Evolutionary conservation across 2,329 filamentous ascomycete species (phyloP).

Genomic region (Pseudogymnoascus sp.): DNA sequence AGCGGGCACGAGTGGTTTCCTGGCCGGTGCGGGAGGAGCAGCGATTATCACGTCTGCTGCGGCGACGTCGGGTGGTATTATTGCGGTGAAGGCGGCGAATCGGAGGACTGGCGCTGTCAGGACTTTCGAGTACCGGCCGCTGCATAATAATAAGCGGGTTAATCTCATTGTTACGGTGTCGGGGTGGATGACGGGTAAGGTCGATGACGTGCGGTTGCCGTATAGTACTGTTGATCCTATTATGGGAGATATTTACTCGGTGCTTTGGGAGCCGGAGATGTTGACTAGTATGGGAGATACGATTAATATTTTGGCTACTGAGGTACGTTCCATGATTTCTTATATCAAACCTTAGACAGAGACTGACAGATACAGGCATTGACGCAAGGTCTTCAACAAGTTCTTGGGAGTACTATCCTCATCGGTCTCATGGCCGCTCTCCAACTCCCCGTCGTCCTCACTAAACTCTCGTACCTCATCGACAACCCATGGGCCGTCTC

Average conservation of each 20-base stretch:
- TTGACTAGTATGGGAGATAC: slow-evolving; percentile 95
- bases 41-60: slow-evolving; percentile 89
- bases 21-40: slow-evolving; percentile 85
- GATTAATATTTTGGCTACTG: slow-evolving; percentile 95
- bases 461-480: slow-evolving; percentile 91
- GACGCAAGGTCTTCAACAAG: slow-evolving; percentile 91
- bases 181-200: slow-evolving; percentile 97
- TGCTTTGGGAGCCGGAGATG: slow-evolving; percentile 98
- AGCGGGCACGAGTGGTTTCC: slow-evolving; percentile 76
- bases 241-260: slow-evolving; percentile 97
- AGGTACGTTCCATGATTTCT: slow-evolving; percentile 48
- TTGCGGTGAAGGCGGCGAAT: slow-evolving; percentile 78
- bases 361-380: slow-evolving; percentile 57
- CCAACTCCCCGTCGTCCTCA: slow-evolving; percentile 83
- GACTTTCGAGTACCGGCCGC: slow-evolving; percentile 91
- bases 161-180: slow-evolving; percentile 93
- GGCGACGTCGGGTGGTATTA: slow-evolving; percentile 76
- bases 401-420: slow-evolving; percentile 82
- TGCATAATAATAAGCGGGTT: slow-evolving; percentile 96
- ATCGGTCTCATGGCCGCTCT: slow-evolving; percentile 86
- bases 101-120: slow-evolving; percentile 83
- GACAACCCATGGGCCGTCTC: slow-evolving; percentile 99
- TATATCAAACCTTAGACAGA: background rate
- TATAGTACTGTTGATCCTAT: slow-evolving; percentile 94
- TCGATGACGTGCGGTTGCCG: slow-evolving; percentile 90